A percentile compares a stretch with the other conserved stretches of the same genome.
phyloP scores from a whole-genome alignment of 75 land plant genomes.

The Pinus taeda region DNA sequence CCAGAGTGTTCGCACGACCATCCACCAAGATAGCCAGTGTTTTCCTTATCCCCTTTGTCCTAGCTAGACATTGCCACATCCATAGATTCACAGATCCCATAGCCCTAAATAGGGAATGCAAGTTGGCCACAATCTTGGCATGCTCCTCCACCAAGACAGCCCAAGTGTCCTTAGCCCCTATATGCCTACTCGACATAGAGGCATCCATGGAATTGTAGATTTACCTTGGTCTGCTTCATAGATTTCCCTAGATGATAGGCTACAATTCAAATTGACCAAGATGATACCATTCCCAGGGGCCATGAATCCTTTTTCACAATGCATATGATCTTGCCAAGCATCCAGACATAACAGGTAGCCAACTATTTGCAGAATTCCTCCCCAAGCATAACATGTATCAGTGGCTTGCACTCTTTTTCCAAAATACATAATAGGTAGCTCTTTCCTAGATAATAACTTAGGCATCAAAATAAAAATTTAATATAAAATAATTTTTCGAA shows the following conservation, averaged over 20 bases:
- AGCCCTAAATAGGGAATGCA: conserved; percentile 57
- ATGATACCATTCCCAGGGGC: conserved; percentile 33
- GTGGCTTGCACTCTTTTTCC: too few relatives aligned
- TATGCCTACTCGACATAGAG: conserved; percentile 87
- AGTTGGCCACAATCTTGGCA: conserved; percentile 29
- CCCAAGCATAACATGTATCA: too few relatives aligned
- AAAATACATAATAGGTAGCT: too few relatives aligned
- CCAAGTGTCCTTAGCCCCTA: conserved; percentile 61
- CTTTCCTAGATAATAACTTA: too few relatives aligned
- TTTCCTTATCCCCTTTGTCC: too few relatives aligned
- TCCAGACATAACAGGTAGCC: conserved; percentile 73
- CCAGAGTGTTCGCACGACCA: too few relatives aligned
- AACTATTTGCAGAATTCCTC: conserved; percentile 43
- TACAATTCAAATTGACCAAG: conserved; percentile 74
- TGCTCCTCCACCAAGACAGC: conserved; percentile 82
- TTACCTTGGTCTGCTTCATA: conserved; percentile 17
- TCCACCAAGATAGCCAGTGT: too few relatives aligned
- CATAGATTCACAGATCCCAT: conserved; percentile 29
- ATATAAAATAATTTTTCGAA: too few relatives aligned
- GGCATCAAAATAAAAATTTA: too few relatives aligned
- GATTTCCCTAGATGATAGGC: conserved; percentile 55
- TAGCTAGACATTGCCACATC: too few relatives aligned
- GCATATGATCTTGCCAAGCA: conserved; percentile 58
- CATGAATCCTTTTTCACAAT: conserved; percentile 47
- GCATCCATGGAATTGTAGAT: conserved; percentile 69